Conservation (phyloP, 148 eudicot species). For the Camellia lanceoleosa region DNA sequence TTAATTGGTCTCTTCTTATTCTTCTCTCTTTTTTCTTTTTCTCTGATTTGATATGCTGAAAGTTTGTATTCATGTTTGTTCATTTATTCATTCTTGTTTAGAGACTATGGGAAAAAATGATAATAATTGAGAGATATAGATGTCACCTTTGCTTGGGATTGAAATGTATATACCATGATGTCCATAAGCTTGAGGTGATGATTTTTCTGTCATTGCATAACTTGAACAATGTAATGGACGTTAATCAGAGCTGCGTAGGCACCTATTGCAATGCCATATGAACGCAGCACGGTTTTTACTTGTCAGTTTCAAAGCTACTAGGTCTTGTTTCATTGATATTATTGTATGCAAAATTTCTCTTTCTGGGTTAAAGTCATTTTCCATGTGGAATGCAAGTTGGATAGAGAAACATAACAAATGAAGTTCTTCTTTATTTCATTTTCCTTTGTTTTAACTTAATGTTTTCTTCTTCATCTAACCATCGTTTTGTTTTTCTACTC, state of each 20-base stretch:
- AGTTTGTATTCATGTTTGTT: background rate
- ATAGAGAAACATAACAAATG: no score
- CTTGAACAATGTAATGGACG: background rate
- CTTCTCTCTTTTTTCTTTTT: background rate
- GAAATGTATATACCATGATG: background rate
- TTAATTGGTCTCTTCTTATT: background rate
- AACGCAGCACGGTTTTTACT: background rate
- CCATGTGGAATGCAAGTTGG: background rate
- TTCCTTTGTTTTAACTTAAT: no score
- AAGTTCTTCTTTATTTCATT: no score
- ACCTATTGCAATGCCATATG: background rate
- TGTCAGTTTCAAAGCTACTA: background rate
- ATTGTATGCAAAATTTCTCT: background rate
- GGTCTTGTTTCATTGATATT: background rate
- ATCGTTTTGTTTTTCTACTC: no score
- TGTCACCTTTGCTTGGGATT: background rate
- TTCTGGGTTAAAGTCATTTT: background rate
- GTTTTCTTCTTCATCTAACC: no score
- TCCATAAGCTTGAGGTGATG: background rate
- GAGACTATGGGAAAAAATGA: background rate
- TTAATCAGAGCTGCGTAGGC: background rate
- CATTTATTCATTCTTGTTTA: background rate
- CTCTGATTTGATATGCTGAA: constrained; percentile 9
- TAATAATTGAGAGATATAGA: background rate
- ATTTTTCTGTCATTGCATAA: background rate